Base-by-base conservation (phyloP, 768 basidiomycete species). In the Mycena chlorophos region DNA sequence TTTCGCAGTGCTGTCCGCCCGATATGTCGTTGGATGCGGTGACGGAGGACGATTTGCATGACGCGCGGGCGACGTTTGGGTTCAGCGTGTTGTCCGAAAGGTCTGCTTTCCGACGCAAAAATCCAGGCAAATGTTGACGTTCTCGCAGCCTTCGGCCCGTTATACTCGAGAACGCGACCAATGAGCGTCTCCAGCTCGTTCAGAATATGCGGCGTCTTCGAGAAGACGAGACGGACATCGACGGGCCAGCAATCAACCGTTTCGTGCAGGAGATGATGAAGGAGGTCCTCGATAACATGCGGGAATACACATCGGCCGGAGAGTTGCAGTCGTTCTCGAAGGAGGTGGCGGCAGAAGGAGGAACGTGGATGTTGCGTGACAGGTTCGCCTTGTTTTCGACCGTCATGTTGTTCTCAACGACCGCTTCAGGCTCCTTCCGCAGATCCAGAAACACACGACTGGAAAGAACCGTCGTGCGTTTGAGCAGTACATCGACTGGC, bases 311-410 rank as follows among this genome's bases (percentile, higher is more conserved):
- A n/a, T 51, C 49, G 4, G 31, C 22, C 17, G 31, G 3, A 19
- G 30, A 34, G 38, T 39, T 51, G 34, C 31, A 51, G 23, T 25
- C 50, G 19, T 51, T 51, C 34, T 26, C 50, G 34, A 51, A 51
- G 12, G 34, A 51, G 50, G 19, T 51, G 19, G 19, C 39, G 29
- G 25, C 30, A 22, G 50, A 51, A 39, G 50, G 34, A 51, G 50
- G 49, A 37, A 34, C 37, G 22, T n/a, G 14, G 37, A 51, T 51
- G 50, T 23, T 51, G 23, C 50, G 31, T 51, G 50, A 51, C 38
- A 34, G 50, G 50, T 23, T 8, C 34, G 12, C 25, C 37, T 14
- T 38, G n/a, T 20, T 16, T 6, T 26, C 13, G 20, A 16, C 30
- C 19, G 3, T 19, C 34, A 22, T 25, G 23, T 27, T 22, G 8